Base-by-base conservation (phyloP, 2,329 filamentous ascomycete species). In the Pseudogymnoascus sp. region DNA sequence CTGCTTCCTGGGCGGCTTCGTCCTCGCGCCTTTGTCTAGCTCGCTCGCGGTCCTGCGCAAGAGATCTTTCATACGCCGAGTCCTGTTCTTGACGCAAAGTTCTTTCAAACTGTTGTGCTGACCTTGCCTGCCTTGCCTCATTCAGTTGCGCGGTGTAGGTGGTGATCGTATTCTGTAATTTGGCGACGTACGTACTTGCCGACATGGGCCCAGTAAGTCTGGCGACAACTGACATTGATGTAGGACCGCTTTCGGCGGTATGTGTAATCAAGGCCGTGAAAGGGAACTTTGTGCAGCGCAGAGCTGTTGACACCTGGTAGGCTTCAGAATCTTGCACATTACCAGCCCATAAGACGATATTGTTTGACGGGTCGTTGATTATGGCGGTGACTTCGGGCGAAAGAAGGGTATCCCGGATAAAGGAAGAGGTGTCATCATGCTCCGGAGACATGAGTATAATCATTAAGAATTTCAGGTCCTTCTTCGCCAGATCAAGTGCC, bases 271-370 rank as follows among this genome's bases (percentile, higher is more conserved):
- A 76, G 13, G 88, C 91, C 0, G 89, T 87, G 73, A 96, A 97
- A 9, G 95, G 95, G 71, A 95, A 97, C 73, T 96, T 96, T 64
- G 91, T 96, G 75, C 90, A 95, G 69, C 88, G 88, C 66, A 97
- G 85, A 53, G 93, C 91, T 11, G 85, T 83, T n/a, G 92, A 87
- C 42, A 97, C 91, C 74, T 97, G 92, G 75, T 96, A 97, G 4
- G 93, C 91, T 77, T 99, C 95, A 2, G 91, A 89, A 73, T 99
- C 95, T 67, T 92, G 85, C 0, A 97, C 89, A 69, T 92, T 96
- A 56, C 95, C 95, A 42, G 89, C 91, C 95, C 95, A 99, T 2
- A 99, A 76, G 37, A 97, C 79, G 31, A 97, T 84, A 72, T 93
- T 89, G 75, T 92, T 92, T 35, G 81, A 76, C 0, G 89, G 84